Conservation (phyloP, 495 filamentous ascomycete genomes). For the Annulohypoxylon bovei region DNA sequence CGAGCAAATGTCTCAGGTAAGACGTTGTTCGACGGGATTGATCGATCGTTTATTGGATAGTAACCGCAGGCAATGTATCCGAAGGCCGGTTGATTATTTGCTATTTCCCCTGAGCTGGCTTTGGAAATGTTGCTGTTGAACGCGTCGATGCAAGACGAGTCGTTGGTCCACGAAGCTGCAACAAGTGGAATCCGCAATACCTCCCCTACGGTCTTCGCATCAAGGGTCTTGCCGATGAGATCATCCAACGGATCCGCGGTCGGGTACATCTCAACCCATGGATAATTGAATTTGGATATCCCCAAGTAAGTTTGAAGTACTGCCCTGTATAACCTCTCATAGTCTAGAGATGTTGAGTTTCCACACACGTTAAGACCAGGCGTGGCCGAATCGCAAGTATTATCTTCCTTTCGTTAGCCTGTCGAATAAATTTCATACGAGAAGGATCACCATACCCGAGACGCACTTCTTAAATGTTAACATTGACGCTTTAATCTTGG, state of each 20-base stretch:
- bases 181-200: constrained; percentile 37
- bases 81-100: constrained; percentile 24
- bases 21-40: constrained; percentile 31
- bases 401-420: constrained; percentile 19
- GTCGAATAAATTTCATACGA: neutral
- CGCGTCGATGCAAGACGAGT: constrained; percentile 19
- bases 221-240: constrained; percentile 23
- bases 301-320: constrained; percentile 24
- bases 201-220: constrained; percentile 16
- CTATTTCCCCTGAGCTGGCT: constrained; percentile 12
- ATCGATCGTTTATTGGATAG: constrained; percentile 34
- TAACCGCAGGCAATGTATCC: constrained; percentile 24
- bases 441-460: neutral
- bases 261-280: constrained; percentile 31
- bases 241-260: constrained; percentile 22
- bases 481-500: constrained; percentile 30
- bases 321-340: constrained; percentile 30
- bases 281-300: constrained; percentile 36
- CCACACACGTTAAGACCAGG: constrained; percentile 29
- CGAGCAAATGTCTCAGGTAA: constrained; percentile 31
- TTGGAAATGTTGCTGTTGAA: constrained; percentile 29
- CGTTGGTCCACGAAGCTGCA: constrained; percentile 26
- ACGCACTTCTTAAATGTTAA: constrained; percentile 24
- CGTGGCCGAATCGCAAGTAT: constrained; percentile 19
- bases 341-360: constrained; percentile 13